phyloP scores from a whole-genome alignment of 2,329 filamentous ascomycete genomes.

The Beauveria caledonica region DNA sequence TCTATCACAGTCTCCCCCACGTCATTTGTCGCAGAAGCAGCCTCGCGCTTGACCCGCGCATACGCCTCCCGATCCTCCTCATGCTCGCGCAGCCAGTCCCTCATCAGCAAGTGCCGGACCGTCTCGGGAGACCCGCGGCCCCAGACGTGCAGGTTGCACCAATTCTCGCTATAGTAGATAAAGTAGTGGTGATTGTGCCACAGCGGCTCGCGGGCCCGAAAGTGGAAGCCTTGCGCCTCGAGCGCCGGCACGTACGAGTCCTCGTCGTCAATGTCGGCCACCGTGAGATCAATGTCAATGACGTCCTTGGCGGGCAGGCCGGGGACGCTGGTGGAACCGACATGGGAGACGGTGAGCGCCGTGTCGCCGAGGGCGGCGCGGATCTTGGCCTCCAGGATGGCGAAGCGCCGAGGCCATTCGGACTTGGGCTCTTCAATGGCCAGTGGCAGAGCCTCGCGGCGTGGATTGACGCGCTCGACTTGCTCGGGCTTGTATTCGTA shows the following conservation, averaged over 20 bases:
- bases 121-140: slow-evolving; percentile 29
- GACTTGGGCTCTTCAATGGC: slow-evolving; percentile 11
- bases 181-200: slow-evolving; percentile 38
- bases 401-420: slow-evolving; percentile 15
- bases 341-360: slow-evolving; percentile 30
- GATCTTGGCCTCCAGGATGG: slow-evolving; percentile 20
- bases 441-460: slow-evolving; percentile 1
- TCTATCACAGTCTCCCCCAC: slow-evolving; percentile 24
- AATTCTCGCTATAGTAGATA: slow-evolving; percentile 20
- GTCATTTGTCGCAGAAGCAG: slow-evolving; percentile 20
- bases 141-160: slow-evolving; percentile 36
- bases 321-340: slow-evolving; percentile 38
- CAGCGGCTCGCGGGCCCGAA: slow-evolving; percentile 31
- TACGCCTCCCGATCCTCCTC: slow-evolving; percentile 30
- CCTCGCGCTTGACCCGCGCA: slow-evolving; percentile 27
- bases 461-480: slow-evolving; percentile 11
- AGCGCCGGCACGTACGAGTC: slow-evolving; percentile 29
- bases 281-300: slow-evolving; percentile 38
- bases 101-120: slow-evolving; percentile 31
- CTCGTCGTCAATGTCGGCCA: slow-evolving; percentile 29
- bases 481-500: slow-evolving; percentile 4
- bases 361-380: slow-evolving; percentile 19
- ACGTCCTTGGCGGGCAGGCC: slow-evolving; percentile 36
- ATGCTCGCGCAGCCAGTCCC: slow-evolving; percentile 30
- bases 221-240: slow-evolving; percentile 31